phyloP scores from a whole-genome alignment of 2,329 filamentous ascomycete genomes.

The Hyphodiscus sp. region DNA sequence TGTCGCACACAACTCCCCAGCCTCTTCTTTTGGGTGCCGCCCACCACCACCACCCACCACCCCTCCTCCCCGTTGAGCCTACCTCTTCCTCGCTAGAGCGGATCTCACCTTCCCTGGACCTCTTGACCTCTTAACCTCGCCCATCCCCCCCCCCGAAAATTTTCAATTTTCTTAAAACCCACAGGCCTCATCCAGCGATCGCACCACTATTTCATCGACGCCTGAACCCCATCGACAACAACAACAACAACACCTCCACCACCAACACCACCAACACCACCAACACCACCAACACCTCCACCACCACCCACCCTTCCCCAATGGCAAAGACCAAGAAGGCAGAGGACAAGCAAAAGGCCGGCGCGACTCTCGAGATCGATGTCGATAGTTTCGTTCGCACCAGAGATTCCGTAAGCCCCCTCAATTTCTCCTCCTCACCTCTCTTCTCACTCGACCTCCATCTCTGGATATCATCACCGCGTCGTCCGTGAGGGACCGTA shows the following conservation, averaged over 20 bases:
- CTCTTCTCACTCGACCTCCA: conserved; percentile 2
- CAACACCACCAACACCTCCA: conserved; percentile 14
- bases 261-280: conserved; percentile 23
- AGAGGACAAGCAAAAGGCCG: conserved; percentile 25
- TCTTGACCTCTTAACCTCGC: too few species aligned
- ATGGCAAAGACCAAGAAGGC: conserved; percentile 38
- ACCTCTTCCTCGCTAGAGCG: too few species aligned
- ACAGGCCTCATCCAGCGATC: too few species aligned
- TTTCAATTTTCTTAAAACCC: too few species aligned
- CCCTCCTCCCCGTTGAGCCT: too few species aligned
- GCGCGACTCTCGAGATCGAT: conserved; percentile 42
- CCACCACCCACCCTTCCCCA: conserved; percentile 19
- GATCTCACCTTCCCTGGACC: too few species aligned
- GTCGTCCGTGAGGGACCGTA: conserved; percentile 6
- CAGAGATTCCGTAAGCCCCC: conserved; percentile 62
- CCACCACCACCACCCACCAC: too few species aligned
- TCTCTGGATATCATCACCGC: conserved; percentile 9
- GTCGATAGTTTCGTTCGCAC: conserved; percentile 74
- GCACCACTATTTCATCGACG: too few species aligned
- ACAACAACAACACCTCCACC: conserved; percentile 16
- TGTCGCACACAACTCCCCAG: too few species aligned
- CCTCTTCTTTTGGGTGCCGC: too few species aligned
- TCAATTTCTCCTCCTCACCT: conserved; percentile 3
- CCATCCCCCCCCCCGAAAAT: too few species aligned
- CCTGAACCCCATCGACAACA: too few species aligned